Evolutionary conservation across 768 basidiomycete species (phyloP).

Genomic region (Kwoniella europaea): DNA sequence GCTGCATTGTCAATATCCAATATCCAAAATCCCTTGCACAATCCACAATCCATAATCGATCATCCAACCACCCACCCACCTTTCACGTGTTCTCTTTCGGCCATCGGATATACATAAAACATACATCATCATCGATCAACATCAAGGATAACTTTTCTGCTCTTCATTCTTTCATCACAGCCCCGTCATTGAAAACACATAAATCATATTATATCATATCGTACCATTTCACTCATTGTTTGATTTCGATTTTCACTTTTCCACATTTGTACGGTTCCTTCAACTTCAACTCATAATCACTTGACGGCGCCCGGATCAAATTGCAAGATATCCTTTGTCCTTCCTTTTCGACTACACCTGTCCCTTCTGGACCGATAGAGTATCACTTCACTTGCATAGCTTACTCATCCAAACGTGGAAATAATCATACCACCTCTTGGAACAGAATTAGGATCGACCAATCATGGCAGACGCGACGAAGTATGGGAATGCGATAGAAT

Average conservation of each 20-base stretch:
- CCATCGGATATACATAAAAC: neutral
- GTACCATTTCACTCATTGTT: neutral
- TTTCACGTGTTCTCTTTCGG: neutral
- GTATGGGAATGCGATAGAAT: slow-evolving; percentile 52
- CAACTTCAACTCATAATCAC: neutral
- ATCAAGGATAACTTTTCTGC: neutral
- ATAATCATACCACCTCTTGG: neutral
- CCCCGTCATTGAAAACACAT: neutral
- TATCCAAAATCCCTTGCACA: too few relatives aligned
- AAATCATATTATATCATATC: neutral
- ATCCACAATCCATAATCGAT: neutral
- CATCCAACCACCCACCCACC: neutral
- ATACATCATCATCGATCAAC: neutral
- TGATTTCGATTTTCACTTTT: neutral
- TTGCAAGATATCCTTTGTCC: slow-evolving; percentile 12
- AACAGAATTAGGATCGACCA: neutral
- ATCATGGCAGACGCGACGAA: slow-evolving; percentile 44
- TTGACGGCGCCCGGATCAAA: neutral
- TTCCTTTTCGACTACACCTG: slow-evolving; percentile 3
- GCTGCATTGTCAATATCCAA: neutral
- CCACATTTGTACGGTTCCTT: neutral
- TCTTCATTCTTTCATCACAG: neutral
- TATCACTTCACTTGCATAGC: neutral
- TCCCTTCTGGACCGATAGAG: neutral
- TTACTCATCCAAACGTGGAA: neutral